A percentile compares a stretch with the other conserved stretches of the same genome.
Conservation (phyloP, 202 grass and related monocot species). For the Zizania palustris region DNA sequence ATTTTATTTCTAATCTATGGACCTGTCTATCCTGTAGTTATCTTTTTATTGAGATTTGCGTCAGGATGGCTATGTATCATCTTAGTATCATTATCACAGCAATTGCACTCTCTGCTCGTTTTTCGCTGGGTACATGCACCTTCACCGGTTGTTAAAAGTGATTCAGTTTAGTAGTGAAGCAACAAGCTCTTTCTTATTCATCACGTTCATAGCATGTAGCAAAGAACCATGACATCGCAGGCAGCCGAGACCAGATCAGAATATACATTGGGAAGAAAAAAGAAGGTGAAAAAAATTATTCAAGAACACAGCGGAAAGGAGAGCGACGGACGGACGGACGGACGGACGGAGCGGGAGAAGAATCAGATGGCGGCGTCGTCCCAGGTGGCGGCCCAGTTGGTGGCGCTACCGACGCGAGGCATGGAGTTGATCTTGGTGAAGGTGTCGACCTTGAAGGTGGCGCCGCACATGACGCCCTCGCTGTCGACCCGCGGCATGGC, state of each 20-base stretch:
- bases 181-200: too few relatives aligned
- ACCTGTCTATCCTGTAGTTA: conserved; percentile 42
- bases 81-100: conserved; percentile 28
- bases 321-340: too few relatives aligned
- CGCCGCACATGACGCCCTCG: conserved; percentile 87
- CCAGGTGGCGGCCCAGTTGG: conserved; percentile 72
- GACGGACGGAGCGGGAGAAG: rapidly evolving
- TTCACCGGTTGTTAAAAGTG: background rate
- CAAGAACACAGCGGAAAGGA: too few relatives aligned
- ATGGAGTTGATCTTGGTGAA: conserved; percentile 82
- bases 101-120: conserved; percentile 35
- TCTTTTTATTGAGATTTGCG: conserved; percentile 51
- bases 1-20: conserved; percentile 37
- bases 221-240: too few relatives aligned
- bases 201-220: too few relatives aligned
- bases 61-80: conserved; percentile 43
- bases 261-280: too few relatives aligned
- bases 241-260: too few relatives aligned
- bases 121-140: conserved; percentile 15
- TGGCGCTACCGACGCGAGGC: conserved; percentile 86
- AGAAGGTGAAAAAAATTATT: too few relatives aligned
- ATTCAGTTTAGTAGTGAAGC: too few relatives aligned
- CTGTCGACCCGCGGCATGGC: conserved; percentile 89
- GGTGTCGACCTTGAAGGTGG: conserved; percentile 92
- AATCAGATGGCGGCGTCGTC: conserved; percentile 31